Conservation (phyloP, 2,329 filamentous ascomycete species). For the Botrytis elliptica region DNA sequence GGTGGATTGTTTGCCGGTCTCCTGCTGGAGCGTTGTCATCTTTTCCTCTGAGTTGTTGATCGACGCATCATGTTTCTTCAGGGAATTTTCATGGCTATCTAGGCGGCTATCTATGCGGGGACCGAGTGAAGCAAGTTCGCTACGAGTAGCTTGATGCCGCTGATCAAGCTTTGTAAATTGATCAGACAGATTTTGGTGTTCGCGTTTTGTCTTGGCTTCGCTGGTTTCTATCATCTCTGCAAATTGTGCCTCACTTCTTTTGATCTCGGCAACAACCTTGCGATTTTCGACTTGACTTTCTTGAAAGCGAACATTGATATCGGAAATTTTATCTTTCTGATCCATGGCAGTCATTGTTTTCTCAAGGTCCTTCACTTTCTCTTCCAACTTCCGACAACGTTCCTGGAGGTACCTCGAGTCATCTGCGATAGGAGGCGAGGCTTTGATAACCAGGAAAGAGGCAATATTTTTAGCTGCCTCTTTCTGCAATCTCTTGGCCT, state of each 20-base stretch:
- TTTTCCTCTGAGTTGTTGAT: neutral
- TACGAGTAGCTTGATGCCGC: slow-evolving; percentile 2
- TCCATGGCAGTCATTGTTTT: neutral
- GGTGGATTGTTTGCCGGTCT: neutral
- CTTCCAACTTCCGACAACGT: neutral
- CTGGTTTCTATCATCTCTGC: neutral
- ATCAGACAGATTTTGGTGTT: neutral
- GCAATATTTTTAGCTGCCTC: neutral
- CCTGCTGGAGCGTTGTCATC: neutral
- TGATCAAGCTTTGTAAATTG: neutral
- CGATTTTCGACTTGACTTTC: neutral
- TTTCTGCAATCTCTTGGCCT: neutral
- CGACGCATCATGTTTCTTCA: neutral
- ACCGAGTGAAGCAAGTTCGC: neutral
- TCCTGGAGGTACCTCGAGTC: neutral
- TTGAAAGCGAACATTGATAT: neutral
- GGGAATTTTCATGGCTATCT: neutral
- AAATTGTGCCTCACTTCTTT: neutral
- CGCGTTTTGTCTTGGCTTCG: neutral
- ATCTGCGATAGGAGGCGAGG: neutral
- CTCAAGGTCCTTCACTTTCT: neutral
- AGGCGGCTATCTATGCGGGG: neutral
- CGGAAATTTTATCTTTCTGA: neutral
- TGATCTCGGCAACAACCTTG: neutral
- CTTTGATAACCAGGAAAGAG: neutral